Conservation (phyloP, 176 grass and related monocot genomes). For the Otatea glauca region DNA sequence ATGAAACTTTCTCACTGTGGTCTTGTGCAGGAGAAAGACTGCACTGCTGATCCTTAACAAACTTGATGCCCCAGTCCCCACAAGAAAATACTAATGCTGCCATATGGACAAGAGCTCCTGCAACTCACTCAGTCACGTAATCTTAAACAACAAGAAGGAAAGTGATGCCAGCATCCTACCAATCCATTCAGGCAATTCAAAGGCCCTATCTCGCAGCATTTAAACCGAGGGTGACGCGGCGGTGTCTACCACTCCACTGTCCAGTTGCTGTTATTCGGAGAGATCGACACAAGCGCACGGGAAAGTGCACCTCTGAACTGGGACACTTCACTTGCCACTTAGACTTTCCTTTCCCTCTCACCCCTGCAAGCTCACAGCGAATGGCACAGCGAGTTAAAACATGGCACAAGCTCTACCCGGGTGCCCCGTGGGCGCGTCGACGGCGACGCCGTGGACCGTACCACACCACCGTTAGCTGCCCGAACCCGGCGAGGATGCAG, state of each 20-base stretch:
- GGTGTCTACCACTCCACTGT: neutral
- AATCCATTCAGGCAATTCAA: conserved; percentile 45
- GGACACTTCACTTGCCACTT: conserved; percentile 46
- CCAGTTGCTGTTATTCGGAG: neutral
- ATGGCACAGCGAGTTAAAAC: neutral
- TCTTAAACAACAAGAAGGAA: conserved; percentile 27
- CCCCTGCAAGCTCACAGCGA: neutral
- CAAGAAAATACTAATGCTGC: neutral
- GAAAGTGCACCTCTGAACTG: conserved; percentile 29
- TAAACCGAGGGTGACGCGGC: neutral
- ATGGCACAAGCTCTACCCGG: conserved; percentile 1
- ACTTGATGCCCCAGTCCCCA: neutral
- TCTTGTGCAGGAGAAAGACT: neutral
- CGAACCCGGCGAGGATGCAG: neutral
- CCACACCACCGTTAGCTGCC: neutral
- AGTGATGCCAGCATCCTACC: conserved; percentile 9
- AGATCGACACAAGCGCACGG: neutral
- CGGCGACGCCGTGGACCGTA: conserved; percentile 4
- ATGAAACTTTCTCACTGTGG: neutral
- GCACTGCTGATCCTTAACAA: neutral
- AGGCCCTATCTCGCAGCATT: conserved; percentile 39
- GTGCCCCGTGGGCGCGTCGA: neutral
- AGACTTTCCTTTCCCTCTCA: conserved; percentile 3
- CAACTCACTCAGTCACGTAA: conserved; percentile 10
- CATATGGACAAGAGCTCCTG: neutral